Evolutionary conservation across 2,329 filamentous ascomycete species (phyloP).

Genomic region (Nemania abortiva): DNA sequence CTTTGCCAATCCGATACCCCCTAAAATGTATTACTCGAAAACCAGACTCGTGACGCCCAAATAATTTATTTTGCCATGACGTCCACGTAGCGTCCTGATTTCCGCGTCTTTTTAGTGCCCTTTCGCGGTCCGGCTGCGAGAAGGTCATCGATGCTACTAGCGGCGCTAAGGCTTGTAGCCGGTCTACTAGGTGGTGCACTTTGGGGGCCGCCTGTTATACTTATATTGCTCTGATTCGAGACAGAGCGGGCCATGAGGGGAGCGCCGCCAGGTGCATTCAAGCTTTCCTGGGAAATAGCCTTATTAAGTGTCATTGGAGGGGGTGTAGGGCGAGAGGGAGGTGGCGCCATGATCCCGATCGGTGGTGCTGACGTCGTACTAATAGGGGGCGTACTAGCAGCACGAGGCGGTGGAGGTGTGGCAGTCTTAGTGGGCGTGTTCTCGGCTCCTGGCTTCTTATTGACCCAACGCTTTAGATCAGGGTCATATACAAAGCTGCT

Average conservation of each 20-base stretch:
- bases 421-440: constrained; percentile 69
- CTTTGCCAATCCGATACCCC: constrained; percentile 2
- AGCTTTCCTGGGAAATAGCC: constrained; percentile 54
- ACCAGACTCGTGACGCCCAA: constrained; percentile 16
- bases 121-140: constrained; percentile 80
- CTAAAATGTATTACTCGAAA: constrained; percentile 10
- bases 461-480: constrained; percentile 97
- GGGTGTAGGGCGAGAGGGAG: constrained; percentile 42
- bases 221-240: constrained; percentile 60
- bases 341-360: constrained; percentile 41
- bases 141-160: constrained; percentile 95
- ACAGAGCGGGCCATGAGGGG: constrained; percentile 62
- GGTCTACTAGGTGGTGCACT: constrained; percentile 75
- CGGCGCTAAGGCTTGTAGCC: constrained; percentile 85
- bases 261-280: constrained; percentile 50
- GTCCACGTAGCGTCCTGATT: constrained; percentile 91
- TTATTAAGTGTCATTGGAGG: constrained; percentile 52
- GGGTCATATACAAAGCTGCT: constrained; percentile 95
- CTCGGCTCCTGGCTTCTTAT: constrained; percentile 86
- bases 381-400: constrained; percentile 66
- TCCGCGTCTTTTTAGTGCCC: constrained; percentile 77
- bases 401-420: constrained; percentile 83
- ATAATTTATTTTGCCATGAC: constrained; percentile 80
- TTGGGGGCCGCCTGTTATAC: constrained; percentile 52
- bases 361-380: constrained; percentile 50